A percentile compares a stretch with the other conserved stretches of the same genome.
These are phyloP conservation scores for Cyclanthera cordifolia DNA, from an alignment of 306 rosid species.

Conservation along the genomic window DNA sequence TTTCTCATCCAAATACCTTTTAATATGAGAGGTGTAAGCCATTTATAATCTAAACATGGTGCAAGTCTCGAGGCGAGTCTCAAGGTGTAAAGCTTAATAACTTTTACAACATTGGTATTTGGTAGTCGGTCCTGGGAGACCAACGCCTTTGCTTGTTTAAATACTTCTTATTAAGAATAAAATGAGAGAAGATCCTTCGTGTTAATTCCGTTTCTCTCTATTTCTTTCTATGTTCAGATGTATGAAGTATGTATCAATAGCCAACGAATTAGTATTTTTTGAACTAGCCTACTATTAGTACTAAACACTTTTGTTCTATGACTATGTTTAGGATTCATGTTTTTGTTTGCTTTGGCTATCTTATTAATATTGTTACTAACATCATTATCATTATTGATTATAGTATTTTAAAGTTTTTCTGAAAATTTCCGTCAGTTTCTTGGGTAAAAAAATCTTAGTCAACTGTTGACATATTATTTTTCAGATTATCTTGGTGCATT, in stretches of 20 bases:
- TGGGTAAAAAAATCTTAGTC: constrained; percentile 1
- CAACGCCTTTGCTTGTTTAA: neutral
- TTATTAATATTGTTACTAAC: too few species aligned
- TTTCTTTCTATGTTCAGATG: neutral
- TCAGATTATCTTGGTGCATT: constrained; percentile 57
- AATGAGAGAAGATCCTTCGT: neutral
- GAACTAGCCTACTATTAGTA: neutral
- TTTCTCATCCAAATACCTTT: too few species aligned
- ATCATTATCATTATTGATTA: too few species aligned
- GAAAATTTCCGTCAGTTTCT: neutral
- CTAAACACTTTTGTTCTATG: neutral
- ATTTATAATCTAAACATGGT: too few species aligned
- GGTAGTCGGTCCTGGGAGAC: neutral
- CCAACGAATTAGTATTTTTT: neutral
- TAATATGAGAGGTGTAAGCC: too few species aligned
- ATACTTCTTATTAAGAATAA: neutral
- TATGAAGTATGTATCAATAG: neutral
- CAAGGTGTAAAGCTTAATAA: too few species aligned
- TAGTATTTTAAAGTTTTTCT: neutral
- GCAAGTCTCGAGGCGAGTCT: too few species aligned
- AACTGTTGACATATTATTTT: constrained; percentile 5
- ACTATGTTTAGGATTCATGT: neutral
- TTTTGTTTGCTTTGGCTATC: neutral
- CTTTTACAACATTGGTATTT: neutral
- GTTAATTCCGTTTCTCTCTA: neutral